A percentile compares a stretch with the other conserved stretches of the same genome.
Conservation (phyloP, 768 basidiomycete genomes). For the Mrakia gelida region DNA sequence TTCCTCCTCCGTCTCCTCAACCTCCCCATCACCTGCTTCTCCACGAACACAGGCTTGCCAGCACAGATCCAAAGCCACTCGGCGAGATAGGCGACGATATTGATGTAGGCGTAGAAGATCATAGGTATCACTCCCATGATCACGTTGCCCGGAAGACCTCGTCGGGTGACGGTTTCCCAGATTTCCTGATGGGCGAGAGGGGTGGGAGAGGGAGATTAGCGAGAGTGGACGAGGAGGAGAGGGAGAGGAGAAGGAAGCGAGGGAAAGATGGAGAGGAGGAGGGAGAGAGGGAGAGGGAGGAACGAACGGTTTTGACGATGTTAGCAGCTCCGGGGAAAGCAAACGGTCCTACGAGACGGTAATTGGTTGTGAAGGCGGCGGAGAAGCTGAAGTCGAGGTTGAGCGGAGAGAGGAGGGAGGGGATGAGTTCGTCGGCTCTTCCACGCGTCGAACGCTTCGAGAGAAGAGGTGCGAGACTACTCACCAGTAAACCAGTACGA, state of each 20-base stretch:
- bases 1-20: background rate
- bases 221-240: background rate
- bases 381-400: conserved; percentile 49
- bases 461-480: conserved; percentile 36
- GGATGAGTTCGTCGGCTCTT: background rate
- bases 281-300: background rate
- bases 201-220: background rate
- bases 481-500: conserved; percentile 56
- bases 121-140: conserved; percentile 56
- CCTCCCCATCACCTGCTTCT: background rate
- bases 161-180: conserved; percentile 58
- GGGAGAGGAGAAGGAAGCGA: background rate
- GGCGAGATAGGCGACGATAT: conserved; percentile 29
- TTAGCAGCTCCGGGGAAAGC: conserved; percentile 47
- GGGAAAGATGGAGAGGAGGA: background rate
- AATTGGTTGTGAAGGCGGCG: conserved; percentile 58
- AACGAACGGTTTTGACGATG: conserved; percentile 50
- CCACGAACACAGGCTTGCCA: conserved; percentile 12
- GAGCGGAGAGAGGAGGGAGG: background rate
- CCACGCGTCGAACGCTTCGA: background rate
- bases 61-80: conserved; percentile 30
- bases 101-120: conserved; percentile 39
- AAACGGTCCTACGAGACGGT: conserved; percentile 57
- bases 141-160: conserved; percentile 56
- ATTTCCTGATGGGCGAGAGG: conserved; percentile 42